Evolutionary conservation across 345 rosid genomes (phyloP).

Genomic region (Eucalyptus sp.): DNA sequence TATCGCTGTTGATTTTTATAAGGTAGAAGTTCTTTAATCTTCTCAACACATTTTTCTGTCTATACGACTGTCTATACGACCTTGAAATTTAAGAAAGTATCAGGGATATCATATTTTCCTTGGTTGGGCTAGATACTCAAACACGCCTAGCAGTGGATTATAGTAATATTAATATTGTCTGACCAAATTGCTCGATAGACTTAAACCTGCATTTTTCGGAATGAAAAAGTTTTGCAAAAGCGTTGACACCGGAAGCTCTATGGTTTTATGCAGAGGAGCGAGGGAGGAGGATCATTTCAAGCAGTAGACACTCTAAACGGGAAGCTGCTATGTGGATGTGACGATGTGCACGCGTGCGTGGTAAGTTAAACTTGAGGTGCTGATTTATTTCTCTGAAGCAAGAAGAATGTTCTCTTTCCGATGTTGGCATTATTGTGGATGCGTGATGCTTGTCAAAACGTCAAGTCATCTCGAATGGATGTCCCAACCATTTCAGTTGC

Average conservation of each 20-base stretch:
- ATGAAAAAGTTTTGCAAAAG: neutral
- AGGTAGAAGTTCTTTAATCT: neutral
- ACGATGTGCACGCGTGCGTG: constrained; percentile 24
- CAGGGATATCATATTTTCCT: neutral
- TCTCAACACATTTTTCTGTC: neutral
- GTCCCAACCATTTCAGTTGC: neutral
- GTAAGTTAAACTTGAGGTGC: constrained; percentile 2
- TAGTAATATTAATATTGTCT: neutral
- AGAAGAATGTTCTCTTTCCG: neutral
- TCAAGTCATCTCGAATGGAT: neutral
- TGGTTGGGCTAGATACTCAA: neutral
- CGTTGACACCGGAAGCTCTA: neutral
- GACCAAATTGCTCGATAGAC: neutral
- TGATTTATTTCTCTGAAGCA: neutral
- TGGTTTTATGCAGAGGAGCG: constrained; percentile 35
- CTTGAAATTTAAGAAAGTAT: neutral
- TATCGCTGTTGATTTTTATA: constrained; percentile 19
- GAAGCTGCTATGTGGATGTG: constrained; percentile 39
- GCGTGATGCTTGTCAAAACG: neutral
- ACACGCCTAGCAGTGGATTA: neutral
- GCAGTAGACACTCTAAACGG: constrained; percentile 53
- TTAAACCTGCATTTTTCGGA: neutral
- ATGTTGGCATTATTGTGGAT: neutral
- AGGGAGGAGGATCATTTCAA: constrained; percentile 58
- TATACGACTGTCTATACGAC: neutral